Evolutionary conservation across 495 filamentous ascomycete genomes (phyloP).

Genomic region (Physcia stellaris): DNA sequence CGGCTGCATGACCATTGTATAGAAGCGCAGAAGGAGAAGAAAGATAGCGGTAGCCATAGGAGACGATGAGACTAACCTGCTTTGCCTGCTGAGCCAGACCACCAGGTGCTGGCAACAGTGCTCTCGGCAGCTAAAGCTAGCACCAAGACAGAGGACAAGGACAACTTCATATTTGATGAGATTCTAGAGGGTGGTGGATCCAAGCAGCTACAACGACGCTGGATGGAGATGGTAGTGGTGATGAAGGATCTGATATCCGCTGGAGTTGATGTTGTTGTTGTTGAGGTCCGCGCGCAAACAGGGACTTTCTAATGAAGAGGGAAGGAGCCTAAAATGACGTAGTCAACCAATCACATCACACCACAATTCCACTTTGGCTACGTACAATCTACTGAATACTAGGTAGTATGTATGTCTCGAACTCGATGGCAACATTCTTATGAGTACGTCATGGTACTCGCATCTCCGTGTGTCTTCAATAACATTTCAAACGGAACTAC

Average conservation of each 20-base stretch:
- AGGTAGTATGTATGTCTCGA: too few species aligned
- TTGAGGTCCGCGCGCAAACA: too few species aligned
- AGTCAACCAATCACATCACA: conserved; percentile 13
- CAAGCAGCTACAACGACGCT: background rate
- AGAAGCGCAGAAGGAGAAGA: conserved; percentile 3
- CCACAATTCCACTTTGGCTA: background rate
- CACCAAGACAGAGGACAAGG: conserved; percentile 50
- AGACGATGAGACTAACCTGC: conserved; percentile 54
- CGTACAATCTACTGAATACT: too few species aligned
- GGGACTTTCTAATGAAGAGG: background rate
- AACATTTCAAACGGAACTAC: too few species aligned
- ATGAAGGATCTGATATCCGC: conserved; percentile 1
- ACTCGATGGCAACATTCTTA: too few species aligned
- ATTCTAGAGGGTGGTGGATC: background rate
- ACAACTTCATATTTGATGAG: conserved; percentile 55
- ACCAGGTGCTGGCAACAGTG: conserved; percentile 62
- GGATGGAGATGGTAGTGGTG: background rate
- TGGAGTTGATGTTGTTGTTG: too few species aligned
- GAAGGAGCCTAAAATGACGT: background rate
- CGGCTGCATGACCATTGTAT: too few species aligned
- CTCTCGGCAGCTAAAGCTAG: conserved; percentile 56
- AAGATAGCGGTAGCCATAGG: too few species aligned
- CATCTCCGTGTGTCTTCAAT: too few species aligned
- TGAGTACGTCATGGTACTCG: too few species aligned
- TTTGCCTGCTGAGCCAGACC: too few species aligned